Evolutionary conservation across 371 early-diverging fungal genomes (phyloP).

Genomic region (Mucor piriformis): DNA sequence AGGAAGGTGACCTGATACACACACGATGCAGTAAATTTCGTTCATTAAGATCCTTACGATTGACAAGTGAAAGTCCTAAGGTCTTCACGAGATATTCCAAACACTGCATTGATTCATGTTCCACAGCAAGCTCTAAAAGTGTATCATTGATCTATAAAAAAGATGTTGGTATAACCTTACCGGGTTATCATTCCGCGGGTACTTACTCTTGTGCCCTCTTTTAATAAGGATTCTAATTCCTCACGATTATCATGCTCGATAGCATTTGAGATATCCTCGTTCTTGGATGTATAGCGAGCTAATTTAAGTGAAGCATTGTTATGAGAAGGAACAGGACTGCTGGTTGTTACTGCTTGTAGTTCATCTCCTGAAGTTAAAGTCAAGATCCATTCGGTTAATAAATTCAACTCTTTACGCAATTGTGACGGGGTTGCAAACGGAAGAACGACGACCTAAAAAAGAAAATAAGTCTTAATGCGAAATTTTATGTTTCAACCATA

Average conservation of each 20-base stretch:
- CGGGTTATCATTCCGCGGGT: no score
- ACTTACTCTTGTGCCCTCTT: conserved; percentile 24
- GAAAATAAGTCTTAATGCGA: no score
- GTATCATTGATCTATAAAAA: conserved; percentile 46
- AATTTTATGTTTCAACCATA: conserved; percentile 2
- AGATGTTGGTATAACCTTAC: not conserved
- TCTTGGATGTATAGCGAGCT: conserved; percentile 23
- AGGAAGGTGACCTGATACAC: conserved; percentile 47
- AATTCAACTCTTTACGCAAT: conserved; percentile 34
- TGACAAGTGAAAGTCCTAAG: conserved; percentile 39
- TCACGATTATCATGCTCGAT: conserved; percentile 18
- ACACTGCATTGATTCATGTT: conserved; percentile 50
- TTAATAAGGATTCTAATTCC: conserved; percentile 14
- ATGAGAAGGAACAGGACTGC: not conserved
- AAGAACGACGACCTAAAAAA: conserved; percentile 36
- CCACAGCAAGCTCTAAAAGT: conserved; percentile 57
- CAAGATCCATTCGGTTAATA: conserved; percentile 30
- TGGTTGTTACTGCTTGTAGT: not conserved
- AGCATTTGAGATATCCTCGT: conserved; percentile 26
- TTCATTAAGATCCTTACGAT: conserved; percentile 62
- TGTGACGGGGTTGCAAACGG: conserved; percentile 39
- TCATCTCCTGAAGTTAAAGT: not conserved
- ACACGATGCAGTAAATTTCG: conserved; percentile 67
- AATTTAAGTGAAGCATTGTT: conserved; percentile 16
- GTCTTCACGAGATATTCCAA: conserved; percentile 47